Base-by-base conservation (phyloP, 139 green algal species). In the Microglena sp. region DNA sequence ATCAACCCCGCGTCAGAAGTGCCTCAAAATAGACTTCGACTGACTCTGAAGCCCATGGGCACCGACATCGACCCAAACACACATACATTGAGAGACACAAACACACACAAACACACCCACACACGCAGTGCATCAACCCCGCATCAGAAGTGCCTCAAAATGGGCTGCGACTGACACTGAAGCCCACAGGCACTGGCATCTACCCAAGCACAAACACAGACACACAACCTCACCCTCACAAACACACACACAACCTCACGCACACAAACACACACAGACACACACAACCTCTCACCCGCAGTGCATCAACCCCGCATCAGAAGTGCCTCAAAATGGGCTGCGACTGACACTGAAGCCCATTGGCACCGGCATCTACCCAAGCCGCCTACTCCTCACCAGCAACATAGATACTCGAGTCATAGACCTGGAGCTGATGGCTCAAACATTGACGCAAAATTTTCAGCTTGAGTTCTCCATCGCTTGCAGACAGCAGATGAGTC, bases 1-100 rank as follows among this genome's bases (percentile, higher is more conserved):
- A n/a, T n/a, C n/a, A n/a, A n/a, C n/a, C n/a, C n/a, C n/a, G n/a
- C n/a, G n/a, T n/a, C n/a, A n/a, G n/a, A n/a, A n/a, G n/a, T n/a
- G n/a, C n/a, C n/a, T n/a, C n/a, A n/a, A n/a, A n/a, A n/a, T n/a
- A n/a, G 55, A 4, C 45, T 91, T 40, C 66, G 63, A 5, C 32
- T 89, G 30, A 50, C 46, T 18, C 40, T 89, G 18, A 62, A 68
- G 27, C 78, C 81, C 11, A 69, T 74, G 18, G 72, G 64, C 31
- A 65, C 79, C 1, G 83, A 83, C 22, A 62, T 78, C 18, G 88
- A 92, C 64, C 83, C 83, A n/a, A n/a, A n/a, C n/a, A n/a, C n/a
- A n/a, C n/a, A n/a, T 18, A 50, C 40, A 50, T n/a, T n/a, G n/a
- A n/a, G n/a, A n/a, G n/a, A n/a, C n/a, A n/a, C n/a, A n/a, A n/a